Base-by-base conservation (phyloP, 208 protist genomes). In the Crithidia fasciculata region DNA sequence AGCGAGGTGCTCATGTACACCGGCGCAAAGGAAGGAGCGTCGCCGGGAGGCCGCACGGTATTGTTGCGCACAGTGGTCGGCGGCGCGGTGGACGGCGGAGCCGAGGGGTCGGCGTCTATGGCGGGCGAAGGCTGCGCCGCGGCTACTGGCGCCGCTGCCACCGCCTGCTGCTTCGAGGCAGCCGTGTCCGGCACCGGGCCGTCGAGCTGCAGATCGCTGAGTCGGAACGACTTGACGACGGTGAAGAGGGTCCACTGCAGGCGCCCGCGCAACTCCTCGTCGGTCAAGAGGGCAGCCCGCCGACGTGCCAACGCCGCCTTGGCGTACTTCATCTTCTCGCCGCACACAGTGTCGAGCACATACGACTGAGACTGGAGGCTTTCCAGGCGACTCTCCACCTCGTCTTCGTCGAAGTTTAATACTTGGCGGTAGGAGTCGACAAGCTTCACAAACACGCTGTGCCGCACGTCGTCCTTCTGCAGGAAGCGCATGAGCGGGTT, bases 241-340 rank as follows among this genome's bases (percentile, higher is more conserved):
- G 85, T 88, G 69, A 96, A 96, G 44, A 81, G 72, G 43, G 80
- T 83, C 90, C 92, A 97, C 66, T 94, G 83, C 63, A 97, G 83
- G 69, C 83, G 84, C 15, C 84, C 84, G n/a, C 84, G 85, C 47
- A 97, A 77, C 69, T 88, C 87, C n/a, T 95, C 90, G 53, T 97
- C 90, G 5, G 92, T 95, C 53, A 97, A 77, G 36, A 95, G 74
- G 36, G 90, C 92, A 2, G 90, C 92, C 57, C 92, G 89, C 5
- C 85, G 87, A 3, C 92, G 83, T 8, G 92, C 90, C 18, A 97
- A 75, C 5, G 86, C 85, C 9, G 92, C 88, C 72, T 84, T 86
- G 28, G 83, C 82, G 72, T 90, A 97, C 58, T 82, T 89, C 50
- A 74, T 82, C 81, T 97, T 97, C 60, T 88, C 89, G 58, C 71